Base-by-base conservation (phyloP, 176 grass and related monocot species). In the Saccharum spontaneum region DNA sequence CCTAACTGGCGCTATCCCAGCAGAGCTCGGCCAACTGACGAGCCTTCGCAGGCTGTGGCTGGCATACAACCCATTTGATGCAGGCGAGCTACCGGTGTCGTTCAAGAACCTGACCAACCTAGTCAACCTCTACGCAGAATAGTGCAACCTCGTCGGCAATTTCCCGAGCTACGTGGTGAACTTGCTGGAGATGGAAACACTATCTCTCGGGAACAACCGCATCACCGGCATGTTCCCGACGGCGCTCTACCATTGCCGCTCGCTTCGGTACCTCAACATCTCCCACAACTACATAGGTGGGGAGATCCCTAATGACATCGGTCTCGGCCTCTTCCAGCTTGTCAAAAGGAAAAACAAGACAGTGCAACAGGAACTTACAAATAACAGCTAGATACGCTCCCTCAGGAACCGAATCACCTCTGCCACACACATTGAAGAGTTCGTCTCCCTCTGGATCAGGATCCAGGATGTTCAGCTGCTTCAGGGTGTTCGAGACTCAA, bases 61-160 rank as follows among this genome's bases (percentile, higher is more conserved):
- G 0, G 3, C 28, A 8, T 2, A 67, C 13, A 67, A 67, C 28
- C 5, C 14, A 1, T 66, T 66, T 4, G 62, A 33, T 7, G 5
- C 62, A 33, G 64, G 64, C 2, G 13, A 67, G 64, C 30, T 67
- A 14, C 92, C 94, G 6, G 52, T 40, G 18, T 81, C 86, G 41
- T 92, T 94, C 37, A 66, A 85, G 78, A 94, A 69, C 14, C 68
- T 97, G 43, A 80, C 67, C 1, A 49, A 75, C 22, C 86, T 97
- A 54, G 39, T 10, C 0, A 10, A 0, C 34, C 30, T 97, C 1
- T 69, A 1, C 15, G 80, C 46, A n/a, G 2, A 1, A 0, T 0
- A 0, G 1, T 79, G 84, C 17, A 90, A 65, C 28, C 73, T 97
- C 62, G 4, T 10, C 13, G 89, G 91, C 17, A 18, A 77, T 12